Evolutionary conservation across 805 yeast species (phyloP).

Genomic region (Lipomyces oligophaga): DNA sequence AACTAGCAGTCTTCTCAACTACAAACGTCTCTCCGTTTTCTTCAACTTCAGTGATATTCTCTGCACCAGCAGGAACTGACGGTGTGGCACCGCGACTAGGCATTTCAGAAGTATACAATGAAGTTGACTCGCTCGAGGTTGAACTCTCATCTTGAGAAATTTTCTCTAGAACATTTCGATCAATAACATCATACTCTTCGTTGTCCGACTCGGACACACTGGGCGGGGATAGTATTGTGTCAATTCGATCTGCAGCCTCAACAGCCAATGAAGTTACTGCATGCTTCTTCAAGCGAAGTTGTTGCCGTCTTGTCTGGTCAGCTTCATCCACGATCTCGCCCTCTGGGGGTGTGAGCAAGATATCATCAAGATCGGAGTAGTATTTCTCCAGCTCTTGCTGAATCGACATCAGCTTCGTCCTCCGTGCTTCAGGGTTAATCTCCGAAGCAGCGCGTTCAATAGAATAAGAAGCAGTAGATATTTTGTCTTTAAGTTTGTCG

Average conservation of each 20-base stretch:
- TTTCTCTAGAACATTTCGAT: not conserved
- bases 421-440: not conserved
- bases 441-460: slow-evolving; percentile 6
- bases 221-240: slow-evolving; percentile 24
- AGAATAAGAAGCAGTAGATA: slow-evolving; percentile 4
- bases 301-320: slow-evolving; percentile 9
- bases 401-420: slow-evolving; percentile 14
- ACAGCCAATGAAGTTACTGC: slow-evolving; percentile 31
- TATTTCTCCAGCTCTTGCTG: slow-evolving; percentile 29
- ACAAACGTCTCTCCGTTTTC: slow-evolving; percentile 15
- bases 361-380: slow-evolving; percentile 31
- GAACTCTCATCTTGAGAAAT: not conserved
- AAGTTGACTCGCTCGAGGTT: not conserved
- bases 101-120: not conserved
- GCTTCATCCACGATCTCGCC: slow-evolving; percentile 11
- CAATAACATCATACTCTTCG: slow-evolving; percentile 16
- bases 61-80: not conserved
- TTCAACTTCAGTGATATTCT: not conserved
- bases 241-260: slow-evolving; percentile 32
- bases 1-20: slow-evolving; percentile 6
- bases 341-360: slow-evolving; percentile 15
- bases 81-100: not conserved
- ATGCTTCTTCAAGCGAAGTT: slow-evolving; percentile 29
- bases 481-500: slow-evolving; percentile 1
- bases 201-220: slow-evolving; percentile 17